phyloP scores from a whole-genome alignment of 495 filamentous ascomycete species.

The Elasticomyces elasticus region DNA sequence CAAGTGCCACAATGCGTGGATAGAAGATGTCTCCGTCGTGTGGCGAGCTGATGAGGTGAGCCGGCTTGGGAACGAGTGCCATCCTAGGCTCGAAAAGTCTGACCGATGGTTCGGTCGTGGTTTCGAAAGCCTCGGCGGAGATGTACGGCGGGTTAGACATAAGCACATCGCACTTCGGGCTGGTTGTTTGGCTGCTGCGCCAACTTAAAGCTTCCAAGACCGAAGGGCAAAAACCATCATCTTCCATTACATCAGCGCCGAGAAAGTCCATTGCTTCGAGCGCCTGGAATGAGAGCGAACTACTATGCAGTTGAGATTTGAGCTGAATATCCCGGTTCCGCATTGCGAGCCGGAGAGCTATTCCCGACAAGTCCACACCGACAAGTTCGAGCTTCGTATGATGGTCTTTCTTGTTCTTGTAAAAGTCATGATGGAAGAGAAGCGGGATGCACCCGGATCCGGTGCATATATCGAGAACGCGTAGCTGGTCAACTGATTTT shows the following conservation, averaged over 20 bases:
- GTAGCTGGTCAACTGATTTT: slow-evolving; percentile 29
- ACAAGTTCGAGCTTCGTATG: slow-evolving; percentile 22
- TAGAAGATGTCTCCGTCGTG: slow-evolving; percentile 52
- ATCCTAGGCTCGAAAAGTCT: slow-evolving; percentile 66
- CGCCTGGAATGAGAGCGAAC: neutral
- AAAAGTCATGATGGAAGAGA: slow-evolving; percentile 44
- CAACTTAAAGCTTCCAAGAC: neutral
- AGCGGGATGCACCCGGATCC: slow-evolving; percentile 88
- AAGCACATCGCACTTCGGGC: slow-evolving; percentile 52
- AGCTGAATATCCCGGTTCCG: slow-evolving; percentile 41
- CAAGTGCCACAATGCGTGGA: slow-evolving; percentile 38
- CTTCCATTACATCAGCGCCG: slow-evolving; percentile 18
- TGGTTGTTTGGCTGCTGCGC: no score
- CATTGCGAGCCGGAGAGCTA: slow-evolving; percentile 51
- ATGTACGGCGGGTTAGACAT: slow-evolving; percentile 91
- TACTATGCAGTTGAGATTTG: neutral
- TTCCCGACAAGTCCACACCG: slow-evolving; percentile 52
- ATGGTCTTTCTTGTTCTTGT: neutral
- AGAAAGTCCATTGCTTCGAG: slow-evolving; percentile 41
- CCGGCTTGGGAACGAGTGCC: slow-evolving; percentile 59
- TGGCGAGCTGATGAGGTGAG: neutral
- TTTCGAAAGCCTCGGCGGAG: slow-evolving; percentile 46
- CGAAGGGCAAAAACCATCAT: no score
- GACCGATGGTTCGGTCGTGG: slow-evolving; percentile 54
- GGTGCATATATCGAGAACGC: slow-evolving; percentile 75